Conservation (phyloP, 441 rosid genomes). For the Omphalea diandra region DNA sequence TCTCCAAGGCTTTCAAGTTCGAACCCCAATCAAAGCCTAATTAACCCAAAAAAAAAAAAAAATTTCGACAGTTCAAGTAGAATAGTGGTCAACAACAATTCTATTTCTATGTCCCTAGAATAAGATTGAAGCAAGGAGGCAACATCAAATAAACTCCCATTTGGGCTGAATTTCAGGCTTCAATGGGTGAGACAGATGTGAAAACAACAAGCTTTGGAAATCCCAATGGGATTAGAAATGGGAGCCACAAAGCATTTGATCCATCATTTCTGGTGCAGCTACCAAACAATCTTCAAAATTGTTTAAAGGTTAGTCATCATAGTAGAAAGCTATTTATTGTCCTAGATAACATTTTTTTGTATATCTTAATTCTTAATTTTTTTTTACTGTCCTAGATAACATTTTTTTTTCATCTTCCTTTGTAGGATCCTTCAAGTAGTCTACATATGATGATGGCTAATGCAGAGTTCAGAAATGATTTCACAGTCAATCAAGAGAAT, state of each 20-base stretch:
- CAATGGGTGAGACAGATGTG: constrained; percentile 35
- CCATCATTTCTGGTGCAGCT: constrained; percentile 57
- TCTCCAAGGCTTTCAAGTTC: too few relatives aligned
- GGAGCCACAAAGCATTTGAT: constrained; percentile 46
- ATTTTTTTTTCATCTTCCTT: background rate
- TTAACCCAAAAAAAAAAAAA: too few relatives aligned
- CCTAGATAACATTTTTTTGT: too few relatives aligned
- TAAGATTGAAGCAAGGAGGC: background rate
- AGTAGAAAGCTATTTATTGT: background rate
- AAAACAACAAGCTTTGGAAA: constrained; percentile 22
- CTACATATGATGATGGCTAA: background rate
- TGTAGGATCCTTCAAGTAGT: background rate
- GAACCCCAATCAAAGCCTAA: too few relatives aligned
- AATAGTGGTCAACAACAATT: background rate
- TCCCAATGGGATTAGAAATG: constrained; percentile 30
- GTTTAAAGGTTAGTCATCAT: constrained; percentile 51
- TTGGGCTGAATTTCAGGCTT: constrained; percentile 26
- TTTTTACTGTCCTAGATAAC: background rate
- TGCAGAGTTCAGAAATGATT: background rate
- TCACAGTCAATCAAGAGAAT: background rate
- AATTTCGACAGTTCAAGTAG: background rate
- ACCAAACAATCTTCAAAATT: constrained; percentile 48
- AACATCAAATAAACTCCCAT: background rate
- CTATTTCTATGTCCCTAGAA: background rate
- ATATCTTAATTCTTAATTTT: too few relatives aligned